Conservation (phyloP, 2,329 filamentous ascomycete genomes). For the Colletotrichum tabaci region DNA sequence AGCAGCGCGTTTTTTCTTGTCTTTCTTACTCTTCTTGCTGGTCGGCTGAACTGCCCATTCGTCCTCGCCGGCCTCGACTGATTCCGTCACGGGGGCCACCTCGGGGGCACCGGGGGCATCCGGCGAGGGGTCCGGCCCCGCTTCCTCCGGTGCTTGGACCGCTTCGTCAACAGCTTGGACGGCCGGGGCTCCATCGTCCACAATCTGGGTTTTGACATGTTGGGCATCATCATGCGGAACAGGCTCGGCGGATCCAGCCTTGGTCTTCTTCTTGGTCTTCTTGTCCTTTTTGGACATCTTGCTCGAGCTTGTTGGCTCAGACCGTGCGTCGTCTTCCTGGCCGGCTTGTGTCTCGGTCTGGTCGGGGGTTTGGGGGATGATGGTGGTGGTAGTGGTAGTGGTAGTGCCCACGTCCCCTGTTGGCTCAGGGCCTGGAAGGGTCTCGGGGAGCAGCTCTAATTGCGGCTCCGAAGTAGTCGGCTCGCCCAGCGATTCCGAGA, state of each 20-base stretch:
- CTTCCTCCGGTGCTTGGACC: conserved; percentile 18
- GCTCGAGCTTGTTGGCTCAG: conserved; percentile 41
- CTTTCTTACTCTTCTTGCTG: conserved; percentile 46
- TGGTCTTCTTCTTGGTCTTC: conserved; percentile 44
- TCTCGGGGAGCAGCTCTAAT: conserved; percentile 32
- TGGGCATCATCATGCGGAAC: conserved; percentile 20
- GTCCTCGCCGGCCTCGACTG: conserved; percentile 37
- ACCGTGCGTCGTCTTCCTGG: conserved; percentile 24
- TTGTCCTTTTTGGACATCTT: conserved; percentile 46
- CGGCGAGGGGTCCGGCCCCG: conserved; percentile 16
- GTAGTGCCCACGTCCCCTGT: conserved; percentile 32
- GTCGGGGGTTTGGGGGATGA: conserved; percentile 9
- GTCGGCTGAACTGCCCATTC: conserved; percentile 39
- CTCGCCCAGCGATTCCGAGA: conserved; percentile 36
- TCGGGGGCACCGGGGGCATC: conserved; percentile 4
- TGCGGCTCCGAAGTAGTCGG: conserved; percentile 30
- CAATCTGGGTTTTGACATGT: conserved; percentile 7
- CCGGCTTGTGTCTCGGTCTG: conserved; percentile 25
- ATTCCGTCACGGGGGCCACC: conserved; percentile 17
- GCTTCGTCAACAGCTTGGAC: conserved; percentile 7
- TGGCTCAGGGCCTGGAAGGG: conserved; percentile 19
- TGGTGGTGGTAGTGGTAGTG: no score
- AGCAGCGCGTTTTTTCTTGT: conserved; percentile 39
- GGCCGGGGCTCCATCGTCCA: conserved; percentile 25
- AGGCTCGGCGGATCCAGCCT: conserved; percentile 27